Evolutionary conservation across 768 basidiomycete genomes (phyloP).

Genomic region (Suillus lakei): DNA sequence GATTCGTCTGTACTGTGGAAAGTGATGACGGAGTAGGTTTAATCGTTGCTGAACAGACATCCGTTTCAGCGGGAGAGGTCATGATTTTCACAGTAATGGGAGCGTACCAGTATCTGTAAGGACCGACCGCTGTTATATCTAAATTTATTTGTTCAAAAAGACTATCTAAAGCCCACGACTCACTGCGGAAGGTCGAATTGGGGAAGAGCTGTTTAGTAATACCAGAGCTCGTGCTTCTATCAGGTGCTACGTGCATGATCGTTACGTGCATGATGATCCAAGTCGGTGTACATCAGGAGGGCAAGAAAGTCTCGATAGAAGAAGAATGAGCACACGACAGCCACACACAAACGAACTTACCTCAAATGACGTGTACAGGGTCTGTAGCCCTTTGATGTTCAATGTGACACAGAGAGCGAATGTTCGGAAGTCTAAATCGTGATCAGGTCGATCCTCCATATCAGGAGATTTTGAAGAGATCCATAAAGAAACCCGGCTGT

Average conservation of each 20-base stretch:
- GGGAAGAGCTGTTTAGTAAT: not conserved
- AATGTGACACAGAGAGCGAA: too few relatives aligned
- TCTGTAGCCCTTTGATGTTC: too few relatives aligned
- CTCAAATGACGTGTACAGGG: not conserved
- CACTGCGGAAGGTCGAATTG: not conserved
- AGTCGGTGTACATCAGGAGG: not conserved
- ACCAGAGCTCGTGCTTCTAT: not conserved
- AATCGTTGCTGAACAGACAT: not conserved
- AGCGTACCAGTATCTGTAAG: not conserved
- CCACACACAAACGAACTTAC: not conserved
- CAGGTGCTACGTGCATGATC: not conserved
- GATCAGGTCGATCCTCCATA: too few relatives aligned
- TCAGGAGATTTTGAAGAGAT: too few relatives aligned
- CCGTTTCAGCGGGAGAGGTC: not conserved
- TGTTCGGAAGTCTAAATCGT: too few relatives aligned
- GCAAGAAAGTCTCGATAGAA: not conserved
- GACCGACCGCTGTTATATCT: not conserved
- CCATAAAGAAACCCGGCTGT: too few relatives aligned
- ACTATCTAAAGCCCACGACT: not conserved
- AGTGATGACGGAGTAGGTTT: not conserved
- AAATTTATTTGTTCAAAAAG: not conserved
- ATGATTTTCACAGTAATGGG: not conserved
- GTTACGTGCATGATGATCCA: not conserved
- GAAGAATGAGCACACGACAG: not conserved
- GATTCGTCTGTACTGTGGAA: not conserved